phyloP scores from a whole-genome alignment of 1,139 yeast species.

The Lodderomyces elongisporus region DNA sequence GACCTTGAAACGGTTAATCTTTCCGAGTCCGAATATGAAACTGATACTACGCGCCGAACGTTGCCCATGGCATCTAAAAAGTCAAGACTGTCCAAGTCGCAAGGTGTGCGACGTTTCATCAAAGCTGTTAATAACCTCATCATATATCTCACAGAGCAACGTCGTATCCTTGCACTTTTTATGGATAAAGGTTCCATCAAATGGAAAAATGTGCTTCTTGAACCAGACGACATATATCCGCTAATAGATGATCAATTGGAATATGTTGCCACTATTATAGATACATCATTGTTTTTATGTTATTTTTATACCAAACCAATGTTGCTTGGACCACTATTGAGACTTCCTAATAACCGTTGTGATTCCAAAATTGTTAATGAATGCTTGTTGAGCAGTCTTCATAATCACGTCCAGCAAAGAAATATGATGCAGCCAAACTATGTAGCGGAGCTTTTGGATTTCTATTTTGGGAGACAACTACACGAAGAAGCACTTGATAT shows the following conservation, averaged over 20 bases:
- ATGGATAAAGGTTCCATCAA: conserved; percentile 29
- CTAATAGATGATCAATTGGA: conserved; percentile 14
- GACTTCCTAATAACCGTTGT: conserved; percentile 70
- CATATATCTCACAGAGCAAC: conserved; percentile 52
- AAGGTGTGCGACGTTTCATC: conserved; percentile 24
- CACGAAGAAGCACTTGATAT: conserved; percentile 69
- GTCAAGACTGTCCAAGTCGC: conserved; percentile 3
- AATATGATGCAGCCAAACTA: conserved; percentile 28
- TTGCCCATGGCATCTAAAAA: neutral
- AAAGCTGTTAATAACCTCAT: conserved; percentile 50
- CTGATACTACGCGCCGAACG: conserved; percentile 24
- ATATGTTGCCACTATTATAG: conserved; percentile 51
- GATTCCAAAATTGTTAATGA: conserved; percentile 58
- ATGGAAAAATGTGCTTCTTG: conserved; percentile 44
- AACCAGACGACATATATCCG: conserved; percentile 37
- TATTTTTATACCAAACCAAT: conserved; percentile 65
- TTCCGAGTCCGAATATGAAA: conserved; percentile 14
- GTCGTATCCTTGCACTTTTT: conserved; percentile 43
- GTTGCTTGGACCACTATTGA: conserved; percentile 74
- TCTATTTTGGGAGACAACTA: conserved; percentile 57
- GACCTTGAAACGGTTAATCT: conserved; percentile 18
- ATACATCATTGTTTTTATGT: conserved; percentile 73
- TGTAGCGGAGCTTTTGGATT: conserved; percentile 72
- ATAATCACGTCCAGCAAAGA: conserved; percentile 25
- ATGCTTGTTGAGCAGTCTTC: conserved; percentile 36